These are phyloP conservation scores for Tolypocladium sp. DNA, from an alignment of 2,329 filamentous ascomycete species.

Conservation along the genomic window DNA sequence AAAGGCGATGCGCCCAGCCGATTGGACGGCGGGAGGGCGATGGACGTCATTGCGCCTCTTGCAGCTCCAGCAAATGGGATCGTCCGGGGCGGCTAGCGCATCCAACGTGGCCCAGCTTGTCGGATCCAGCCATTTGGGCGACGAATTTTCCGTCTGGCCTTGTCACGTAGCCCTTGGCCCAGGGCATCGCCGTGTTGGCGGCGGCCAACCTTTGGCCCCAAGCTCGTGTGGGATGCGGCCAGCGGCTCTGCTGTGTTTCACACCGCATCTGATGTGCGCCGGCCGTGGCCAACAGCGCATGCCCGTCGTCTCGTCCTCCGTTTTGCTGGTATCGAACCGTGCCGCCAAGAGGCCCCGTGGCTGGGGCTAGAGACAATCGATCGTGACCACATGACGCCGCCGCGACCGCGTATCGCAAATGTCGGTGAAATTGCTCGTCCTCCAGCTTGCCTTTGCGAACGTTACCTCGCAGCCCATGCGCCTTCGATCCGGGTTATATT, in stretches of 20 bases:
- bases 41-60: constrained; percentile 7
- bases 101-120: constrained; percentile 4
- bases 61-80: constrained; percentile 3
- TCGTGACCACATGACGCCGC: background rate
- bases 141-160: background rate
- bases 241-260: background rate
- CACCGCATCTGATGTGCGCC: background rate
- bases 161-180: background rate
- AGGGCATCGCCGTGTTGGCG: background rate
- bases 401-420: background rate
- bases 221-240: background rate
- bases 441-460: background rate
- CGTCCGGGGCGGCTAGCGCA: background rate
- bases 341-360: background rate
- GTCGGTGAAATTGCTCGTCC: background rate
- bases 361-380: background rate
- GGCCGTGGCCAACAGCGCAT: background rate
- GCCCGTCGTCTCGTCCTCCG: background rate
- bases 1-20: constrained; percentile 3
- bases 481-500: background rate
- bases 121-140: constrained; percentile 2
- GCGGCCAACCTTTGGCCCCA: background rate
- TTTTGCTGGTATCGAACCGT: background rate
- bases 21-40: constrained; percentile 5
- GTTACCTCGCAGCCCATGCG: background rate